Evolutionary conservation across 2,329 filamentous ascomycete species (phyloP).

Genomic region (Corinectria fuckeliana): DNA sequence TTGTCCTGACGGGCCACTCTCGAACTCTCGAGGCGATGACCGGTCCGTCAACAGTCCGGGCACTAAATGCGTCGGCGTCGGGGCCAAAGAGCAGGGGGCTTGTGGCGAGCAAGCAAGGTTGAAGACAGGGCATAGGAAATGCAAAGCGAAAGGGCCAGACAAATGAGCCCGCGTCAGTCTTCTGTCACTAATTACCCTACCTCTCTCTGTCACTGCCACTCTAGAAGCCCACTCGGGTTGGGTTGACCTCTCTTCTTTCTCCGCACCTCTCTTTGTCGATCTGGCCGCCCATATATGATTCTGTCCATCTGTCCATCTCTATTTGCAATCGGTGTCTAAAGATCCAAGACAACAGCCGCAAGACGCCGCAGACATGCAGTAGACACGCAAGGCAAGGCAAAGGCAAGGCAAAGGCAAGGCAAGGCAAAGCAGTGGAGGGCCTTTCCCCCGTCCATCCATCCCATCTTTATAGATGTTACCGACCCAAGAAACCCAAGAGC

Average conservation of each 20-base stretch:
- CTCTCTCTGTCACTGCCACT: background rate
- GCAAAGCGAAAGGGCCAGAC: constrained; percentile 3
- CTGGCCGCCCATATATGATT: background rate
- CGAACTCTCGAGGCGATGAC: background rate
- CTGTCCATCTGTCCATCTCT: background rate
- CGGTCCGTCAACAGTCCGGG: constrained; percentile 3
- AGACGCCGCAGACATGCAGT: background rate
- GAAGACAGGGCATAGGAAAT: constrained; percentile 1
- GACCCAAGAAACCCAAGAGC: constrained; percentile 18
- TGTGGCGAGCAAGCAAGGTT: constrained; percentile 8
- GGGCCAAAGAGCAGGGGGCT: constrained; percentile 24
- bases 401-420: background rate
- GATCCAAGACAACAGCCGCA: background rate
- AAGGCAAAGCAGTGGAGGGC: background rate
- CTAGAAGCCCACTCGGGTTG: background rate
- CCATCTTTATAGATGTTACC: background rate
- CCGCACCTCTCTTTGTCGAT: background rate
- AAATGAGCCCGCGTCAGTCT: background rate
- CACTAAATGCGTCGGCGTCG: constrained; percentile 24
- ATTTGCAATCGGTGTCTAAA: background rate
- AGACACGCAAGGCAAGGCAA: background rate
- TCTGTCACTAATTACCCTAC: background rate
- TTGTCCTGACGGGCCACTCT: background rate
- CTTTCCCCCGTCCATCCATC: background rate
- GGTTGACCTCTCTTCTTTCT: background rate